These are phyloP conservation scores for Gentiana dahurica DNA, from an alignment of 257 asterid species.

Conservation along the genomic window DNA sequence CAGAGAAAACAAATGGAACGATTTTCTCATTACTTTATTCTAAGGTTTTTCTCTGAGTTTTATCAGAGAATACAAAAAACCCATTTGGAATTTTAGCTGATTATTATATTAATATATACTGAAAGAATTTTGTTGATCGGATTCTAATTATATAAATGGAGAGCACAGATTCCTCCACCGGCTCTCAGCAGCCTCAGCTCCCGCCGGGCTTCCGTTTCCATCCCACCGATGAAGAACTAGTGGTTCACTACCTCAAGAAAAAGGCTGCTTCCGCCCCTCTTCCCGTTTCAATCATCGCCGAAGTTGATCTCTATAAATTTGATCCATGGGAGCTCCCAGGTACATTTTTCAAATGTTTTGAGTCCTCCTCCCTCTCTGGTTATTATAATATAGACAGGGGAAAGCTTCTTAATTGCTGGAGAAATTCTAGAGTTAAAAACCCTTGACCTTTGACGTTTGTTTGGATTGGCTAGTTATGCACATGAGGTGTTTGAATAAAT, in stretches of 20 bases:
- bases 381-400: no score
- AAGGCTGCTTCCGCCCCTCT: conserved; percentile 37
- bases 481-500: background rate
- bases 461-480: background rate
- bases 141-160: conserved; percentile 14
- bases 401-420: no score
- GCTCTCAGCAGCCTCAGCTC: conserved; percentile 33
- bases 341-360: conserved; percentile 1
- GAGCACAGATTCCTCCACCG: conserved; percentile 32
- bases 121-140: background rate
- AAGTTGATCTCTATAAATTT: conserved; percentile 41
- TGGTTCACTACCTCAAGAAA: conserved; percentile 43
- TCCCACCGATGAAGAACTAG: conserved; percentile 47
- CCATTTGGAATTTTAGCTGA: background rate
- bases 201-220: conserved; percentile 53
- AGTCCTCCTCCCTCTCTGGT: no score
- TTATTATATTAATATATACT: background rate
- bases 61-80: background rate
- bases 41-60: no score
- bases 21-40: no score
- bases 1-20: background rate
- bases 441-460: background rate
- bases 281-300: conserved; percentile 42
- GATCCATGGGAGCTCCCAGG: conserved; percentile 60
- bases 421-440: background rate